Evolutionary conservation across 2,329 filamentous ascomycete species (phyloP).

Genomic region (Aureobasidium sp.): DNA sequence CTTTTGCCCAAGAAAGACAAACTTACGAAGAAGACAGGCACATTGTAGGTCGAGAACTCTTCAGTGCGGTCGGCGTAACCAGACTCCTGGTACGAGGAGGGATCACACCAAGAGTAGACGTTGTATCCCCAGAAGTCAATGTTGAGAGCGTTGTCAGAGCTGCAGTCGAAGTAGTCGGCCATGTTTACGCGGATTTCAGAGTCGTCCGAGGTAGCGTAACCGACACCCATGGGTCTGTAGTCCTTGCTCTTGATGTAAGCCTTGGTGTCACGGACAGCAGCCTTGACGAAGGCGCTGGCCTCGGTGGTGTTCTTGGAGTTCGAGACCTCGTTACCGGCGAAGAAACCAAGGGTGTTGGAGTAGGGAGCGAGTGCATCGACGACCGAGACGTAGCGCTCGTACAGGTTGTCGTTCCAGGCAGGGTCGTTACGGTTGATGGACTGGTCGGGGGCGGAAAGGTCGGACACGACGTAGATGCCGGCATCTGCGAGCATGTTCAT

Average conservation of each 20-base stretch:
- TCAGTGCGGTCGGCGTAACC: slow-evolving; percentile 74
- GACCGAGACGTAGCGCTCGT: slow-evolving; percentile 71
- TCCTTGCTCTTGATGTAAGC: slow-evolving; percentile 75
- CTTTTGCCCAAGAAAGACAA: too few species aligned
- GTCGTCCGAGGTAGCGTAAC: slow-evolving; percentile 95
- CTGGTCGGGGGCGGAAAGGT: slow-evolving; percentile 68
- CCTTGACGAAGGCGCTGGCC: slow-evolving; percentile 93
- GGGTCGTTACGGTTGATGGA: slow-evolving; percentile 82
- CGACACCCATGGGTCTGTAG: slow-evolving; percentile 74
- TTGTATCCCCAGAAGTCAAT: slow-evolving; percentile 99
- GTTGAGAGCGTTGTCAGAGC: slow-evolving; percentile 46
- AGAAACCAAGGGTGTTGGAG: slow-evolving; percentile 92
- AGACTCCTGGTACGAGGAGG: slow-evolving; percentile 66
- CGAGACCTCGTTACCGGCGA: slow-evolving; percentile 95
- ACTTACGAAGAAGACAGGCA: slow-evolving; percentile 87
- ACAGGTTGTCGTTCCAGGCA: slow-evolving; percentile 70
- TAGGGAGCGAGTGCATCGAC: slow-evolving; percentile 75
- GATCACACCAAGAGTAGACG: slow-evolving; percentile 98
- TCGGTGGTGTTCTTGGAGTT: slow-evolving; percentile 82
- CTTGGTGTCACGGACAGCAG: slow-evolving; percentile 93
- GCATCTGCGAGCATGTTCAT: slow-evolving; percentile 74
- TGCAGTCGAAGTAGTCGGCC: slow-evolving; percentile 92
- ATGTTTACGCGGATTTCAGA: slow-evolving; percentile 70
- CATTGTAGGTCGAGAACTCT: slow-evolving; percentile 82
- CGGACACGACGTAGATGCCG: slow-evolving; percentile 91